phyloP scores from a whole-genome alignment of 441 rosid genomes.

The Viola pubescens region DNA sequence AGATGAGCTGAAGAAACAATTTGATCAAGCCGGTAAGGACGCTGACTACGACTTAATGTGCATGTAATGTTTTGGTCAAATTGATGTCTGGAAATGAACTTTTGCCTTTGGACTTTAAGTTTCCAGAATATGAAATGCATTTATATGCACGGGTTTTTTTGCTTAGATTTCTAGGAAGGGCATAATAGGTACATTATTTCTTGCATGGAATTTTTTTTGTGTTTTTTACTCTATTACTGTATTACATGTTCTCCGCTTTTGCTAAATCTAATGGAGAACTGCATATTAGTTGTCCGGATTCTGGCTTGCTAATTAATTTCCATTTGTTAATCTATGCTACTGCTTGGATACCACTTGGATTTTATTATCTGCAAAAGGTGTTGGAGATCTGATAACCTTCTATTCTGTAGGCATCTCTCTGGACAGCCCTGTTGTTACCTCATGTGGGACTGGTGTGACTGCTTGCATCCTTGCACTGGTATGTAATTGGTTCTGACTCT shows the following conservation, averaged over 20 bases:
- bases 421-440: constrained; percentile 59
- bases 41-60: not conserved
- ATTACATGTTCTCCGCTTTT: no score
- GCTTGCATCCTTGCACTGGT: constrained; percentile 89
- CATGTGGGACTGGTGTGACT: constrained; percentile 93
- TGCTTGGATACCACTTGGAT: not conserved
- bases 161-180: no score
- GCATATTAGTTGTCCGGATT: not conserved
- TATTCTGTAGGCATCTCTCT: constrained; percentile 61
- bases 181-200: not conserved
- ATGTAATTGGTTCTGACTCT: constrained; percentile 12
- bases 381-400: not conserved
- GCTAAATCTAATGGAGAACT: not conserved
- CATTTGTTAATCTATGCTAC: not conserved
- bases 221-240: not conserved
- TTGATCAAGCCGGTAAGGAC: constrained; percentile 62
- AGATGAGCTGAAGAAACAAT: constrained; percentile 66
- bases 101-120: no score
- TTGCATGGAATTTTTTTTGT: not conserved
- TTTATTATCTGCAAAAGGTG: constrained; percentile 1
- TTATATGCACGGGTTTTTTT: not conserved
- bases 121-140: not conserved
- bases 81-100: no score
- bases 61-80: not conserved
- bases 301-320: constrained; percentile 1